These are phyloP conservation scores for Aurantiochytrium sp. DNA, from an alignment of 108 stramenopile species.

Conservation along the genomic window DNA sequence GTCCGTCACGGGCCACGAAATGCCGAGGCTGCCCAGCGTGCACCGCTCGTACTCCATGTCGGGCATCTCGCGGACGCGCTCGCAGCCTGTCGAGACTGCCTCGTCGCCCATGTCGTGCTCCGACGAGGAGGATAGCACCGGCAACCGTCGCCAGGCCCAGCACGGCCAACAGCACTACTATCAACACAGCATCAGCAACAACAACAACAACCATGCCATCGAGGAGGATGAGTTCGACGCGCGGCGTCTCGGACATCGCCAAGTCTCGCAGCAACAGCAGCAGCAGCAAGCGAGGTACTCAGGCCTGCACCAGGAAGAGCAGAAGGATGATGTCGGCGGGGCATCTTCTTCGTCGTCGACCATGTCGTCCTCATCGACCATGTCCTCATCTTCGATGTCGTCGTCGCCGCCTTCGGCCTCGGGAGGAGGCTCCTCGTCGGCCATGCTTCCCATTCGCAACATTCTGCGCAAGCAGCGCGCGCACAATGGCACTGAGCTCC, in stretches of 20 bases:
- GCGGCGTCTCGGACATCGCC: background rate
- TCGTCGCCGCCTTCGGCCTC: no score
- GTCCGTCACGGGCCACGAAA: background rate
- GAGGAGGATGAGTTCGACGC: background rate
- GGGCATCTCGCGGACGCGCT: background rate
- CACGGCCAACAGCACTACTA: background rate
- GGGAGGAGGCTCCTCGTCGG: no score
- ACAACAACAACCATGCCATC: no score
- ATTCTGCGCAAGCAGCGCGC: conserved; percentile 3
- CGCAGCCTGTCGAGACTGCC: background rate
- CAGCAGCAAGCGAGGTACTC: no score
- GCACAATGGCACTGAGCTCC: background rate
- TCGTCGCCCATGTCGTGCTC: conserved; percentile 21
- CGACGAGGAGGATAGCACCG: background rate
- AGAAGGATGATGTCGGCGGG: background rate
- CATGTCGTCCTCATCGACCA: background rate
- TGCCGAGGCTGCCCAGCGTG: background rate
- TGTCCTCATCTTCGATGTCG: background rate
- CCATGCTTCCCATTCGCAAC: conserved; percentile 21
- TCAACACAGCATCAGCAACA: background rate
- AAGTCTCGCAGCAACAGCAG: no score
- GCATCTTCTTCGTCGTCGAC: background rate
- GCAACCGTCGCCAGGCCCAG: no score
- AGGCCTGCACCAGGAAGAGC: conserved; percentile 21
- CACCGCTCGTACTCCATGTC: background rate